Evolutionary conservation across 2,329 filamentous ascomycete genomes (phyloP), one percentile per base, ranked within the genome.

Genomic region (Metarhizium guizhouense): DNA sequence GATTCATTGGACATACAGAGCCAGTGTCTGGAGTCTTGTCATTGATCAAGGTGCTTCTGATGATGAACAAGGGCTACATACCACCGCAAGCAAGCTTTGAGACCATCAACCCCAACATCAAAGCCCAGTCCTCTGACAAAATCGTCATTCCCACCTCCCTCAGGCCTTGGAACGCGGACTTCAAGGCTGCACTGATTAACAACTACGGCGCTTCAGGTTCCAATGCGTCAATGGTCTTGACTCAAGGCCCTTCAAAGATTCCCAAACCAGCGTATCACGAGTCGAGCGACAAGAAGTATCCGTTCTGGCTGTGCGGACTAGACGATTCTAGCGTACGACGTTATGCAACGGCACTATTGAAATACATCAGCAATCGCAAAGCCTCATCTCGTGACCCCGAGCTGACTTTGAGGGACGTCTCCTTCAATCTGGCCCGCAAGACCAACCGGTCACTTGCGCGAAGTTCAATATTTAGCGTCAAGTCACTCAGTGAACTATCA

Each of bases 1-100:
- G 81, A 1, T 85, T 86, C 47, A 69, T 86, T 3, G 83, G 84
- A 1, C 84, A 86, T 64, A 76, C 80, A 38, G 82, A 84, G 61
- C 60, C 64, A 0, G 59, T 66, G 13, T 60, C 67, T 6, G 66
- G 71, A 3, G 54, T 69, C 10, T 61, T 65, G 2, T 61, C 64
- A 11, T 43, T 68, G 10, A 57, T 70, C 53, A 72, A 72, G 56
- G 58, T 65, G 2, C 54, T 72, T 3, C 49, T 63, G 48, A 70
- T 70, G 70, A 55, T 72, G 29, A 56, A 63, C 2, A 54, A 68
- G 20, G 32, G 30, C 2, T 47, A 10, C 2, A 61, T 66, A 16
- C 64, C 65, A 1, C 66, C 64, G 1, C 71, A 74, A 54, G 64
- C 69, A 5, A 68, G 66, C 56, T 70, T 70, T 56, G 43, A 40